phyloP scores from a whole-genome alignment of 495 filamentous ascomycete genomes.

The Penicillium silybi region DNA sequence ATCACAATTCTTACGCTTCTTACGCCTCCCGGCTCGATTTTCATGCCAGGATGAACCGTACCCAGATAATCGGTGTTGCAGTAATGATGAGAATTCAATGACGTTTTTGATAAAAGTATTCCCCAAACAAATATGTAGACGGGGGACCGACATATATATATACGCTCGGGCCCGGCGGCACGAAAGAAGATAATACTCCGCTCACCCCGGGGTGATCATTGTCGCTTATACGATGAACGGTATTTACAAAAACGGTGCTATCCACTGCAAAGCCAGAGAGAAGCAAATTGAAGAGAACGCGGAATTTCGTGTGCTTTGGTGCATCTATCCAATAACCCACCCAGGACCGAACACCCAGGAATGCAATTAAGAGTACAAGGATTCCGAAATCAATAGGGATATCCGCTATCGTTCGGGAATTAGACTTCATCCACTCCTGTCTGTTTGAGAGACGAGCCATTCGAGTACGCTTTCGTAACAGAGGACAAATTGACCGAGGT shows the following conservation, averaged over 20 bases:
- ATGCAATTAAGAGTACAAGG: neutral
- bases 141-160: too few species aligned
- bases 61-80: too few species aligned
- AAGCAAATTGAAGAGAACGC: neutral
- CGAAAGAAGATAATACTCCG: too few species aligned
- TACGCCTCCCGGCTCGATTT: too few species aligned
- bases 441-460: slow-evolving; percentile 62
- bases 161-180: too few species aligned
- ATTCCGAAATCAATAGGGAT: slow-evolving; percentile 2
- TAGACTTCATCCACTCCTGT: slow-evolving; percentile 7
- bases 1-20: neutral
- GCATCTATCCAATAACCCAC: neutral
- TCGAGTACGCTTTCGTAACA: slow-evolving; percentile 95
- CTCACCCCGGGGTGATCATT: too few species aligned
- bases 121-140: too few species aligned
- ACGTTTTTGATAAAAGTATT: too few species aligned
- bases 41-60: too few species aligned
- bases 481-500: slow-evolving; percentile 86
- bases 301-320: neutral
- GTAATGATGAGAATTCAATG: too few species aligned
- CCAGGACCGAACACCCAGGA: slow-evolving; percentile 3
- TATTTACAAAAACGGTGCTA: neutral
- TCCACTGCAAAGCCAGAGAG: neutral
- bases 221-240: too few species aligned
- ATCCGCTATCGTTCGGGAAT: slow-evolving; percentile 8